These are phyloP conservation scores for Exserohilum turcica DNA, from an alignment of 2,329 filamentous ascomycete genomes.

Conservation along the genomic window DNA sequence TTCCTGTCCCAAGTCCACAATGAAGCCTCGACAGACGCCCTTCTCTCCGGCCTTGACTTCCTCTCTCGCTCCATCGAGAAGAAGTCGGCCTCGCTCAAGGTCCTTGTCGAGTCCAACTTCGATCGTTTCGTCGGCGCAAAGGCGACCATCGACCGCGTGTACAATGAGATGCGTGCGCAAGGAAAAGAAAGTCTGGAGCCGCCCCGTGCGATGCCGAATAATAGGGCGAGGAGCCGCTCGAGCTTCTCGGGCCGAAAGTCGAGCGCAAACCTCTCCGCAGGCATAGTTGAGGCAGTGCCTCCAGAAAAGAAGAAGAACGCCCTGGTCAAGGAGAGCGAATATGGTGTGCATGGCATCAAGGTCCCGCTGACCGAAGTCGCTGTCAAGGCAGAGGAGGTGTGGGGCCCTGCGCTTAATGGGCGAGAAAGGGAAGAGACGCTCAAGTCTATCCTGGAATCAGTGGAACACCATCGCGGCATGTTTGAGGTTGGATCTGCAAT, in stretches of 20 bases:
- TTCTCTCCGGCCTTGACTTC: slow-evolving; percentile 81
- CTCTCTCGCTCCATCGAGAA: slow-evolving; percentile 93
- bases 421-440: slow-evolving; percentile 88
- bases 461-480: slow-evolving; percentile 80
- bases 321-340: slow-evolving; percentile 78
- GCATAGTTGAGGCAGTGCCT: slow-evolving; percentile 37
- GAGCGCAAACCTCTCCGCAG: slow-evolving; percentile 35
- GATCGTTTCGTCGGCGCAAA: slow-evolving; percentile 97
- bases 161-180: slow-evolving; percentile 89
- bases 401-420: slow-evolving; percentile 91
- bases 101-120: slow-evolving; percentile 96
- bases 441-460: slow-evolving; percentile 73
- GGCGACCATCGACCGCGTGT: slow-evolving; percentile 97
- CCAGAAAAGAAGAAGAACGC: slow-evolving; percentile 82
- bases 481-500: slow-evolving; percentile 81
- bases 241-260: slow-evolving; percentile 59
- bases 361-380: slow-evolving; percentile 85
- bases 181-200: slow-evolving; percentile 55
- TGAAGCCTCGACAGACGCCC: slow-evolving; percentile 77
- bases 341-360: slow-evolving; percentile 67
- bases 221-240: slow-evolving; percentile 69
- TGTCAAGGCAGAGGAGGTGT: slow-evolving; percentile 94
- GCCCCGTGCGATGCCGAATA: slow-evolving; percentile 57
- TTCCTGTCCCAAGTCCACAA: slow-evolving; percentile 94
- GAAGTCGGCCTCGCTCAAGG: slow-evolving; percentile 95